These are phyloP conservation scores for Penstemon barbatus DNA, from an alignment of 257 asterid species.

Conservation along the genomic window DNA sequence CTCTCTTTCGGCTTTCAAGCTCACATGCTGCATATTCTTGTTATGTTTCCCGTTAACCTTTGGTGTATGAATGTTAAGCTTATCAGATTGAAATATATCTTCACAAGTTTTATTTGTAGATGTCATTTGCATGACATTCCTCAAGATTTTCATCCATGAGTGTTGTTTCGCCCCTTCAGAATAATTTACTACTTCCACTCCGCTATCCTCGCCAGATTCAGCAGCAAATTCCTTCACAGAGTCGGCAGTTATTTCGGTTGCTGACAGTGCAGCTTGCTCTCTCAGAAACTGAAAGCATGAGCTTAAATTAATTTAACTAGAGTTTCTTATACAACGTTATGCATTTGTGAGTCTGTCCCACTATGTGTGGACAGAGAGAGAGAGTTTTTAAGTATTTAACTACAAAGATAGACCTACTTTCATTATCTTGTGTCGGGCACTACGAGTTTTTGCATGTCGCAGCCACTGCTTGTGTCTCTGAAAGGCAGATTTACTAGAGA, in stretches of 20 bases:
- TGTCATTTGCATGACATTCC: constrained; percentile 47
- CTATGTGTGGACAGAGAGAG: not conserved
- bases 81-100: constrained; percentile 39
- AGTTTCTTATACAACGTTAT: not conserved
- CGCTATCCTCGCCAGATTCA: constrained; percentile 58
- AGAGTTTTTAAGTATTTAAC: not conserved
- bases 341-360: not conserved
- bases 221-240: constrained; percentile 69
- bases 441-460: constrained; percentile 92
- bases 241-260: constrained; percentile 78
- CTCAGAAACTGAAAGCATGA: constrained; percentile 68
- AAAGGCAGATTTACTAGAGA: constrained; percentile 84
- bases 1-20: constrained; percentile 70
- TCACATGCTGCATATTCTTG: constrained; percentile 71
- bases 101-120: constrained; percentile 37
- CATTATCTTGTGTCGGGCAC: constrained; percentile 94
- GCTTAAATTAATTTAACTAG: constrained; percentile 23
- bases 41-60: constrained; percentile 70
- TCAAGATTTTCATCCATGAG: constrained; percentile 60
- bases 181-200: constrained; percentile 46
- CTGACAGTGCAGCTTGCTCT: constrained; percentile 89
- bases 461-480: constrained; percentile 95
- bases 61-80: constrained; percentile 37
- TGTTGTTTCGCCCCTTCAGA: constrained; percentile 49
- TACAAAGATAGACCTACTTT: constrained; percentile 54